Evolutionary conservation across 139 green algal genomes (phyloP).

Genomic region (Chlorella sp.): DNA sequence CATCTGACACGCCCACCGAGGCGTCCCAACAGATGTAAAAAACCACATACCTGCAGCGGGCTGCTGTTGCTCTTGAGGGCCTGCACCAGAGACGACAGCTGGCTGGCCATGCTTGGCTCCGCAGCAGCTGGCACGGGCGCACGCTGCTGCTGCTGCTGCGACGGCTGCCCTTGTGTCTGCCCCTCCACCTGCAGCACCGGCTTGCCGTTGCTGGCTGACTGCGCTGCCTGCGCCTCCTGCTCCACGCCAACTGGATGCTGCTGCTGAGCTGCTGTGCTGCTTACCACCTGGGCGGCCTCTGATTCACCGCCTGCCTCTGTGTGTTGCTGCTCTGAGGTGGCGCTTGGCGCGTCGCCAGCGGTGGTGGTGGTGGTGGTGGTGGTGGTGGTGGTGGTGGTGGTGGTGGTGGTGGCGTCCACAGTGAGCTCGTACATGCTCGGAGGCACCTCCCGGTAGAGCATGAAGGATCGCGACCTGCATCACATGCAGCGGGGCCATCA

Average conservation of each 20-base stretch:
- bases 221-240: background rate
- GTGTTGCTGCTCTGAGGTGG: background rate
- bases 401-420: too few species aligned
- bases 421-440: too few species aligned
- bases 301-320: background rate
- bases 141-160: background rate
- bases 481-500: background rate
- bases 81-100: background rate
- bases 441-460: slow-evolving; percentile 10
- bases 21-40: too few species aligned
- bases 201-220: background rate
- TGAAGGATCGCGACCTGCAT: slow-evolving; percentile 3
- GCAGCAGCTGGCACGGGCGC: background rate
- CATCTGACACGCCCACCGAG: too few species aligned
- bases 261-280: background rate
- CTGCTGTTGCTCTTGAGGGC: background rate
- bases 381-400: too few species aligned
- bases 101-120: background rate
- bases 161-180: background rate
- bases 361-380: background rate
- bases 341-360: background rate
- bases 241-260: background rate
- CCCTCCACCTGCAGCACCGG: background rate
- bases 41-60: background rate
- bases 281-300: background rate